Evolutionary conservation across 352 stramenopile genomes (phyloP).

Genomic region (Phytopythium ostracodes): DNA sequence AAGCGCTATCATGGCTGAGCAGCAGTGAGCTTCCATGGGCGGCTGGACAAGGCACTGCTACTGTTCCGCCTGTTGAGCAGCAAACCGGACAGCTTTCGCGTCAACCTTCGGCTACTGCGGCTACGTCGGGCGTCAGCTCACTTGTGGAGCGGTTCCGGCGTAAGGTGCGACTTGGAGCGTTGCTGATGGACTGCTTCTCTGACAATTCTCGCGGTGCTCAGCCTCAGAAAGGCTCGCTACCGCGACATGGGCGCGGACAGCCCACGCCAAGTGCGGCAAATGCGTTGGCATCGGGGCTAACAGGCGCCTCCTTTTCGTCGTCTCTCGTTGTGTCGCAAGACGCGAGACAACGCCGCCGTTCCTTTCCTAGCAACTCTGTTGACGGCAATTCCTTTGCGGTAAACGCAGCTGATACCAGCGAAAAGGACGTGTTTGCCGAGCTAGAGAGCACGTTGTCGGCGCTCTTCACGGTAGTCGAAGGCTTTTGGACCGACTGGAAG

Average conservation of each 20-base stretch:
- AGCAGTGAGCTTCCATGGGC: background rate
- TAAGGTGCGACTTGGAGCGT: conserved; percentile 2
- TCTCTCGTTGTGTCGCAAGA: background rate
- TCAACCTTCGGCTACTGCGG: background rate
- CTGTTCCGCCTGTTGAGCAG: background rate
- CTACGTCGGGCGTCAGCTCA: background rate
- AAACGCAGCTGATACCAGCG: background rate
- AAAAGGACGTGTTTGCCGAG: background rate
- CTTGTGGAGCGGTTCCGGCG: conserved; percentile 2
- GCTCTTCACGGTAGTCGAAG: conserved; percentile 18
- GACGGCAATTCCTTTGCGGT: background rate
- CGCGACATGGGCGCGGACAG: background rate
- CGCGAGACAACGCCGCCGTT: background rate
- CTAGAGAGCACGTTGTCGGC: background rate
- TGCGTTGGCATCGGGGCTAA: background rate
- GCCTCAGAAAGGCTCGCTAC: background rate
- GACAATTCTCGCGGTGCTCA: background rate
- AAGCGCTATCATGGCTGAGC: background rate
- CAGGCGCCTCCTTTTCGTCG: background rate
- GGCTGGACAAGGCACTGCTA: background rate
- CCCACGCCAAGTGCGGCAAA: background rate
- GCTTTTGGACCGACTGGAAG: conserved; percentile 51
- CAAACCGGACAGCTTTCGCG: background rate
- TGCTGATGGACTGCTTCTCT: background rate
- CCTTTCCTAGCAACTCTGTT: no score